Evolutionary conservation across 176 grass and related monocot species (phyloP).

Genomic region (Hyparrhenia diplandra): DNA sequence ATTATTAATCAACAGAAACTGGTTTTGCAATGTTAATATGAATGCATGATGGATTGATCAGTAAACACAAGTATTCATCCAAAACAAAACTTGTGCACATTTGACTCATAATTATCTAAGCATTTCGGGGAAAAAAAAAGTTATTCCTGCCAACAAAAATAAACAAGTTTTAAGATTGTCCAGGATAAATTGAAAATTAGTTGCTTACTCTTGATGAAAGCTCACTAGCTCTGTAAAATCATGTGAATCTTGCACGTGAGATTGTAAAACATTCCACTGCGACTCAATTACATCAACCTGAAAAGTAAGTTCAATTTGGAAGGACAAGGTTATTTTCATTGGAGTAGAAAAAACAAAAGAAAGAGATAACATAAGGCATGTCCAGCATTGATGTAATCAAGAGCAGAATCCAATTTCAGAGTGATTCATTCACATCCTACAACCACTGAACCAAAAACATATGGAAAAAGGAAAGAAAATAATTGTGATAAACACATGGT

Average conservation of each 20-base stretch:
- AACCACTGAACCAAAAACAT: background rate
- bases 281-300: conserved; percentile 99
- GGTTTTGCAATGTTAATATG: background rate
- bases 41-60: background rate
- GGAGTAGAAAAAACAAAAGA: background rate
- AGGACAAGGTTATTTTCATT: conserved; percentile 5
- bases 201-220: conserved; percentile 96
- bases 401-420: background rate
- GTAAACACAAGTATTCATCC: background rate
- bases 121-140: background rate
- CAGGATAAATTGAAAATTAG: background rate
- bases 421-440: background rate
- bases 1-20: background rate
- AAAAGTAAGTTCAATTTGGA: background rate
- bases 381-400: background rate
- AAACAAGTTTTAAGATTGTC: background rate
- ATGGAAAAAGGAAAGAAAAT: background rate
- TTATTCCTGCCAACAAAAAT: background rate
- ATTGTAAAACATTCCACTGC: conserved; percentile 96
- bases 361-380: background rate
- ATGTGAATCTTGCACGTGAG: conserved; percentile 90
- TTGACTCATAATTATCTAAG: background rate
- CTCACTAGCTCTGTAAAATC: conserved; percentile 98
- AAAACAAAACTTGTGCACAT: background rate
- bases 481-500: background rate